Evolutionary conservation across 768 basidiomycete genomes (phyloP), one percentile per base, ranked within the genome.

Genomic region (Pulveroboletus frians): DNA sequence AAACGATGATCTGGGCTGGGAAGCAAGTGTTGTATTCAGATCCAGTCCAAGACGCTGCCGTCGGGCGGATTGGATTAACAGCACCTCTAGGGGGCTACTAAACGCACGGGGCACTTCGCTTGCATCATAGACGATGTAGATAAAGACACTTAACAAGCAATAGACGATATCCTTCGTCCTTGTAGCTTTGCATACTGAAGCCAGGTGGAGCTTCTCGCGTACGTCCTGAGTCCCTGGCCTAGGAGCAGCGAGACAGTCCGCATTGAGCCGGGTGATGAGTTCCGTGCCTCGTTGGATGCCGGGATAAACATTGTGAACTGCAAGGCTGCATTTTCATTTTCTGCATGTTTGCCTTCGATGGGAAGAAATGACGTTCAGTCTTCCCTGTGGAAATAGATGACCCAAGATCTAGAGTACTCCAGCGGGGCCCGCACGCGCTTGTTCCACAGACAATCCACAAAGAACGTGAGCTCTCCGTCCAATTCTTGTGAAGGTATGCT

Each of bases 91-190:
- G 23, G 26, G 23, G 21, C 39, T 14, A 26, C 39, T 23, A 40
- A 40, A 15, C 13, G 39, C 39, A 23, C 39, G 39, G 5, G 39
- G 39, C 9, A 26, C 39, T 26, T 40, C 23, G 10, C 26, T 23
- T 14, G 23, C 39, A 5, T n/a, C 23, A n/a, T 40, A 40, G 23
- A 40, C 26, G n/a, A 23, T n/a, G 23, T 40, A 23, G 23, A 26
- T 40, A 11, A 40, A 40, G 21, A 40, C 26, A 40, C 23, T 23
- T 23, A 66, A 40, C 38, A 66, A 39, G 0, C 56, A 64, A 30
- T 66, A 66, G 11, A 62, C 60, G 1, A 43, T 27, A 21, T 66
- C 65, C 29, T 67, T 65, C 17, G 18, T 44, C 40, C 21, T 39
- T 3, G 54, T 58, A 10, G 65, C 56, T 3, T n/a, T 26, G 5